Base-by-base conservation (phyloP, 2,329 filamentous ascomycete genomes). In the Scytalidium sp. region DNA sequence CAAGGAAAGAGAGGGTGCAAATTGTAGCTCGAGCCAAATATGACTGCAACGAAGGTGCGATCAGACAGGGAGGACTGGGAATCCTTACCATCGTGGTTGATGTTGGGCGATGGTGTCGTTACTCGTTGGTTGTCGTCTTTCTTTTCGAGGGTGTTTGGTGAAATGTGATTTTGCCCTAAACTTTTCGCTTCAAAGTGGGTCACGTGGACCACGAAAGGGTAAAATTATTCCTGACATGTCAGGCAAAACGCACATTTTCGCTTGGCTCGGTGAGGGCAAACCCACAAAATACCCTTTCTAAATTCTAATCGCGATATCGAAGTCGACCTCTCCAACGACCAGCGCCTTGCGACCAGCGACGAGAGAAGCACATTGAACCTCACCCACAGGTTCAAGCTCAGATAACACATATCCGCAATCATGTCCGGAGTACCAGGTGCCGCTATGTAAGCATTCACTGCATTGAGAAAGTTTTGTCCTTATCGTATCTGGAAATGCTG, bases 341-440 rank as follows among this genome's bases (percentile, higher is more conserved):
- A 41, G 19, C 44, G 43, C 44, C 49, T 51, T 54, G 51, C 51
- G 41, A 58, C 54, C 50, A 54, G 55, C 56, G 49, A 56, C 59
- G 53, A 64, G 54, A 57, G 60, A 51, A 57, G 55, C 50, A 57
- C 43, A 53, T 60, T 58, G 56, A 56, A 59, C 56, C 57, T 52
- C 41, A 27, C 13, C 50, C 50, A 29, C 56, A 60, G 60, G 60
- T 63, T 60, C 57, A 61, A 59, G 59, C 50, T 49, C 49, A 43
- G 50, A 57, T 50, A 32, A 49, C 50, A 55, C 53, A 55, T 48
- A 54, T 48, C 50, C 57, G 59, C 54, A 58, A 70, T 60, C 44
- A 70, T 70, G 68, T 67, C 68, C 50, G 63, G 52, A 56, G 62
- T 64, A 41, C 64, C 64, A 59, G 64, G 64, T 59, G 60, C 62